These are phyloP conservation scores for Fusarium sp. DNA, from an alignment of 2,329 filamentous ascomycete species.

Conservation along the genomic window DNA sequence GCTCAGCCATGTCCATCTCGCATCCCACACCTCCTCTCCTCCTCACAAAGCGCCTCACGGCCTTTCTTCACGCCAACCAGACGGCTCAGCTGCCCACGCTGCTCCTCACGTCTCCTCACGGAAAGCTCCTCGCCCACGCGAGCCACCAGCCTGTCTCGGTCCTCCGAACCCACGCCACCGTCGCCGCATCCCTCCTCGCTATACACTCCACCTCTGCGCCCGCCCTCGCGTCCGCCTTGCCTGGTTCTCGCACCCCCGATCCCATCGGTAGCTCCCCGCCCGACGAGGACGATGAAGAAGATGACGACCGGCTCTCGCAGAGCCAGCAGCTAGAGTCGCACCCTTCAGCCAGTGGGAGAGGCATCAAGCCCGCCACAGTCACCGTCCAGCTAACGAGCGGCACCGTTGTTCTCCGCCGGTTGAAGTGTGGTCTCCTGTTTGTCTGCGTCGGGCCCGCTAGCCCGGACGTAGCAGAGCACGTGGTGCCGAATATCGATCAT, in stretches of 20 bases:
- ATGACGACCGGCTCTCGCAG: constrained; percentile 42
- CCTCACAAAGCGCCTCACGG: constrained; percentile 73
- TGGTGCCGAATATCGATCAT: constrained; percentile 25
- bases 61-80: constrained; percentile 70
- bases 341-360: constrained; percentile 24
- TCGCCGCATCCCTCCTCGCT: constrained; percentile 71
- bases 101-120: constrained; percentile 69
- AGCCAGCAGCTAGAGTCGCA: constrained; percentile 41
- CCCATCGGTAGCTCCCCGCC: constrained; percentile 42
- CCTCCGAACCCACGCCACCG: constrained; percentile 72
- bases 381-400: constrained; percentile 70
- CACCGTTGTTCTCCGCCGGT: constrained; percentile 68
- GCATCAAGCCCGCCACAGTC: constrained; percentile 57
- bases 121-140: constrained; percentile 73
- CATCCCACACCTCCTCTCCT: constrained; percentile 67
- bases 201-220: constrained; percentile 63
- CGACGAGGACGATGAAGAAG: constrained; percentile 38
- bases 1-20: constrained; percentile 49
- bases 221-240: constrained; percentile 57
- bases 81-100: constrained; percentile 69
- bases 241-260: constrained; percentile 49
- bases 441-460: constrained; percentile 67
- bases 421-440: constrained; percentile 71
- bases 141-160: constrained; percentile 66
- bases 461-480: constrained; percentile 41